Evolutionary conservation across 805 yeast genomes (phyloP).

Genomic region (Wickerhamomyces tratensis): DNA sequence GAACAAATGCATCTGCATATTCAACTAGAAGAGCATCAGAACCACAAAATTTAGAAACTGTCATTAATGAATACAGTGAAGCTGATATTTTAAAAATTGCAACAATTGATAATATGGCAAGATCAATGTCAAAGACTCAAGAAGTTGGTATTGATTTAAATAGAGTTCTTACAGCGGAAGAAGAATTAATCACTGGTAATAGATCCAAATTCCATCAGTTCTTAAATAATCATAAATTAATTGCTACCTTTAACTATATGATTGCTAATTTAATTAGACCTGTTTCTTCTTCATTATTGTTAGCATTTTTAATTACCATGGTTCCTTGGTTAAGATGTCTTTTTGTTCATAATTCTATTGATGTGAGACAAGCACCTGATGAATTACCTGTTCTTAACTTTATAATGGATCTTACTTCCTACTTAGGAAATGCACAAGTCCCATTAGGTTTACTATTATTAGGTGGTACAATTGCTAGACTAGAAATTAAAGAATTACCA

Average conservation of each 20-base stretch:
- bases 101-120: slow-evolving; percentile 8
- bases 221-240: slow-evolving; percentile 16
- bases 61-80: slow-evolving; percentile 17
- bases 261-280: slow-evolving; percentile 54
- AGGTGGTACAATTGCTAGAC: slow-evolving; percentile 83
- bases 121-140: slow-evolving; percentile 11
- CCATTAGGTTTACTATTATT: slow-evolving; percentile 76
- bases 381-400: slow-evolving; percentile 75
- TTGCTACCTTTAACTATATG: slow-evolving; percentile 24
- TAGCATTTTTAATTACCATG: slow-evolving; percentile 62
- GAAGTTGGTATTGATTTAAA: slow-evolving; percentile 11
- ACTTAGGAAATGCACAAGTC: slow-evolving; percentile 80
- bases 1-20: slow-evolving; percentile 8
- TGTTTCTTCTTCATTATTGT: slow-evolving; percentile 58
- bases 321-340: slow-evolving; percentile 79
- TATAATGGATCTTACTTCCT: slow-evolving; percentile 69
- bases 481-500: slow-evolving; percentile 50
- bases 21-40: slow-evolving; percentile 8
- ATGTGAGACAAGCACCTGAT: slow-evolving; percentile 77
- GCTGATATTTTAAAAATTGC: slow-evolving; percentile 10
- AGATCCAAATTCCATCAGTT: slow-evolving; percentile 11
- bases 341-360: slow-evolving; percentile 40
- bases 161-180: not conserved
- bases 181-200: not conserved
- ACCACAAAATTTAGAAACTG: slow-evolving; percentile 8